Evolutionary conservation across 352 stramenopile genomes (phyloP).

Genomic region (Phytophthora melonis): DNA sequence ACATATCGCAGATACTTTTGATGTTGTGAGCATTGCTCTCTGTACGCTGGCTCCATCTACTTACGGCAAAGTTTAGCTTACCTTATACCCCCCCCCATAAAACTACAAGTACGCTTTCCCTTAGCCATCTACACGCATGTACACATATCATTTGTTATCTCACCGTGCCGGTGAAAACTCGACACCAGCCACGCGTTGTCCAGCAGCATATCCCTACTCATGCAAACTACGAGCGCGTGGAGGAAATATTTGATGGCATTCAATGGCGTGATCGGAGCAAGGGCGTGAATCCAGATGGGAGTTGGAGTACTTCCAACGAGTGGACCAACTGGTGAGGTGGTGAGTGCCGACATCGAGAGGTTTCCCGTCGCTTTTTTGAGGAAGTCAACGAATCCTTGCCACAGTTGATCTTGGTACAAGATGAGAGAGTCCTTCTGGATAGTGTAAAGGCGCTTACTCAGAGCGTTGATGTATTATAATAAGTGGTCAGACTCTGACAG

Average conservation of each 20-base stretch:
- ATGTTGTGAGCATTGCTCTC: no score
- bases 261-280: constrained; percentile 1
- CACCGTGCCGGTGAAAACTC: not conserved
- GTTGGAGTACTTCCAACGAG: not conserved
- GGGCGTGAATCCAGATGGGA: not conserved
- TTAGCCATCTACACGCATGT: no score
- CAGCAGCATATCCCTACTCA: not conserved
- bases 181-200: not conserved
- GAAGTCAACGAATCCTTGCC: not conserved
- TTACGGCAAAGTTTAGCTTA: no score
- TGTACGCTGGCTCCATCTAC: no score
- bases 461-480: not conserved
- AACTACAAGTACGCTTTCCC: no score
- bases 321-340: not conserved
- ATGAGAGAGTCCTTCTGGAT: not conserved
- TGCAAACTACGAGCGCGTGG: not conserved
- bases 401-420: not conserved
- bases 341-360: no score
- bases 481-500: not conserved
- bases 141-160: not conserved
- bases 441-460: no score
- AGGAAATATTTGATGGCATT: constrained; percentile 7
- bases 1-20: no score
- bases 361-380: no score
- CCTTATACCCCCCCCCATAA: no score